phyloP scores from a whole-genome alignment of 495 filamentous ascomycete species.

The Penicillium simplicissimum region DNA sequence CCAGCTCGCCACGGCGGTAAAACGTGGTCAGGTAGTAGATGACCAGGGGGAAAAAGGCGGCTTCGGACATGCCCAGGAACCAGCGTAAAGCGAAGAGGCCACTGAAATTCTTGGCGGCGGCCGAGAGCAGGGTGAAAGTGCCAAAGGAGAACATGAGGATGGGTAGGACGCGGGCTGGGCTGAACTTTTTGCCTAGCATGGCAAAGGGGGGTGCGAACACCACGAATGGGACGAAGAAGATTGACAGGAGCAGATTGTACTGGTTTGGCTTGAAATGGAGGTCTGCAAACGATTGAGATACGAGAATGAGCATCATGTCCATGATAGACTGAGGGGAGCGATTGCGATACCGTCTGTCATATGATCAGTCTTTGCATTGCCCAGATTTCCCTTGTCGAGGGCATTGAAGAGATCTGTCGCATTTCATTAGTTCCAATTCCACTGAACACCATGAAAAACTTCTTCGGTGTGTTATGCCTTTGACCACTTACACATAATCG shows the following conservation, averaged over 20 bases:
- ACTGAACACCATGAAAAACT: not conserved
- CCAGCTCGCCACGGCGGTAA: conserved; percentile 72
- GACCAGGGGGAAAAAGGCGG: conserved; percentile 69
- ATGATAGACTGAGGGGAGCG: conserved; percentile 1
- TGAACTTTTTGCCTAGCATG: conserved; percentile 66
- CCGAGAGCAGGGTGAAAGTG: conserved; percentile 54
- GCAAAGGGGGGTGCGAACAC: conserved; percentile 61
- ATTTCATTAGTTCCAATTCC: not conserved
- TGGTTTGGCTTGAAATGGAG: conserved; percentile 59
- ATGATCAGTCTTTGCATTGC: conserved; percentile 68
- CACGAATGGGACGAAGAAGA: conserved; percentile 76
- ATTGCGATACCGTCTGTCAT: conserved; percentile 42
- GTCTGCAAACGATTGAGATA: conserved; percentile 27
- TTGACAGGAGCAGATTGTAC: conserved; percentile 66
- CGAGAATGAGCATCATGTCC: not conserved
- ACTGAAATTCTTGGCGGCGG: conserved; percentile 57
- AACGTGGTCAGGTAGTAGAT: conserved; percentile 61
- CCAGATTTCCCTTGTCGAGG: conserved; percentile 65
- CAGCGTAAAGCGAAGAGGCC: conserved; percentile 57
- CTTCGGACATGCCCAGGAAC: conserved; percentile 67
- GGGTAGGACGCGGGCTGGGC: conserved; percentile 59
- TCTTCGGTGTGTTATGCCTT: not conserved
- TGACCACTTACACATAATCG: conserved; percentile 57
- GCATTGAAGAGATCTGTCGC: conserved; percentile 56
- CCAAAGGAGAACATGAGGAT: conserved; percentile 67